Evolutionary conservation across 768 basidiomycete genomes (phyloP), one percentile per base, ranked within the genome.

Genomic region (Grammothele lineata): DNA sequence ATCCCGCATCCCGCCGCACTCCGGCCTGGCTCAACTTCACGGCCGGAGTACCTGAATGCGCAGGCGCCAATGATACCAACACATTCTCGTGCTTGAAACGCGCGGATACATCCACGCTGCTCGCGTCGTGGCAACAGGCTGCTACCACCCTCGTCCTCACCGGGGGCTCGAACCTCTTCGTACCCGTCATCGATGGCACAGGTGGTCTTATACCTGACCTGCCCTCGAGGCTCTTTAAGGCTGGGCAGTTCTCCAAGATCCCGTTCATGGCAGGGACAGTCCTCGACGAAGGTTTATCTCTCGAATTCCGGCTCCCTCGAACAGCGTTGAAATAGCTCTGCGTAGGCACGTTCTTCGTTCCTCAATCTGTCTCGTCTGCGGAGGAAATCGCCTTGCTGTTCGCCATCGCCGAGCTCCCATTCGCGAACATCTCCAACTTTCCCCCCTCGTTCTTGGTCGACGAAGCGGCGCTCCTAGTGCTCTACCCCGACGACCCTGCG

Each of bases 231-330:
- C 59, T 72, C 7, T 36, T 62, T 17, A 50, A 63, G 40, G 3
- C 54, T 40, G 52, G 70, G 0, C 58, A 61, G 1, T 73, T 72
- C 47, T 62, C 68, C 2, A 55, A 57, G 15, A 47, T 77, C 3
- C 74, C 75, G 0, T 72, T 74, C 50, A 75, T 77, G 22, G 58
- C 70, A 37, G 74, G 75, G 11, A 69, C 70, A 5, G 66, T 62
- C 50, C 57, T 70, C 4, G 74, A 77, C 54, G 75, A 76, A 66
- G 74, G 76, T 74, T 7, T 30, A 14, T 30, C 14, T 14, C 14
- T 30, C 27, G n/a, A n/a, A n/a, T n/a, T n/a, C n/a, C n/a, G n/a
- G n/a, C n/a, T n/a, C n/a, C n/a, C n/a, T n/a, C 27, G 27, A 12
- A 12, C 18, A 23, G 10, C 10, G n/a, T 2, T 12, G 17, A n/a